Conservation (phyloP, 1,284 basidiomycete genomes). For the Boletus calvinii region DNA sequence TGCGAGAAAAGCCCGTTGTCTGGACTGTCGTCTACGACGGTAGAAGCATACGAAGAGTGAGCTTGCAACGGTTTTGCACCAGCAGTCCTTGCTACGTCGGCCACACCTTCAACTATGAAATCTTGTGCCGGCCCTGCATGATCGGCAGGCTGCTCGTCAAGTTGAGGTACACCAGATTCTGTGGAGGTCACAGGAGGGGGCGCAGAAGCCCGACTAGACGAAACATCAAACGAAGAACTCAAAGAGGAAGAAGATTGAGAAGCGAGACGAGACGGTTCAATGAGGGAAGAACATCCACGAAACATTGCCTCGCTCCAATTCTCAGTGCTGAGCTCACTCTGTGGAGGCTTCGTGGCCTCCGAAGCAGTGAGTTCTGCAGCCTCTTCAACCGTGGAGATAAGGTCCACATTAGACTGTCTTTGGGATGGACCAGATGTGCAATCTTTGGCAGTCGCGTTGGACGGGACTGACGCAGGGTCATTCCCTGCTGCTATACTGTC, state of each 20-base stretch:
- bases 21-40: slow-evolving; percentile 46
- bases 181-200: slow-evolving; percentile 35
- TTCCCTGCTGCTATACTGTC: slow-evolving; percentile 8
- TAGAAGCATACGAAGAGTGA: slow-evolving; percentile 45
- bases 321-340: slow-evolving; percentile 18
- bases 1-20: slow-evolving; percentile 33
- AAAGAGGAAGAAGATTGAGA: slow-evolving; percentile 36
- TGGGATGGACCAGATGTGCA: slow-evolving; percentile 11
- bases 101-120: slow-evolving; percentile 11
- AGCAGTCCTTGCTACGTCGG: slow-evolving; percentile 6
- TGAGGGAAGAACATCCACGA: slow-evolving; percentile 30
- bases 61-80: slow-evolving; percentile 38
- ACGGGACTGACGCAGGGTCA: slow-evolving; percentile 14
- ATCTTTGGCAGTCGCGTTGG: slow-evolving; percentile 9
- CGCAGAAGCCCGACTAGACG: slow-evolving; percentile 35
- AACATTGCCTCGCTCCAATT: slow-evolving; percentile 21
- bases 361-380: slow-evolving; percentile 4
- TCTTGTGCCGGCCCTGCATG: slow-evolving; percentile 42
- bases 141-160: slow-evolving; percentile 46
- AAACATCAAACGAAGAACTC: slow-evolving; percentile 41
- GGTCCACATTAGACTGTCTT: slow-evolving; percentile 14
- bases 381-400: slow-evolving; percentile 20
- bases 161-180: slow-evolving; percentile 39
- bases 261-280: slow-evolving; percentile 26
- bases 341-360: slow-evolving; percentile 15